Conservation (phyloP, 257 asterid genomes). For the Scutellaria minor region DNA sequence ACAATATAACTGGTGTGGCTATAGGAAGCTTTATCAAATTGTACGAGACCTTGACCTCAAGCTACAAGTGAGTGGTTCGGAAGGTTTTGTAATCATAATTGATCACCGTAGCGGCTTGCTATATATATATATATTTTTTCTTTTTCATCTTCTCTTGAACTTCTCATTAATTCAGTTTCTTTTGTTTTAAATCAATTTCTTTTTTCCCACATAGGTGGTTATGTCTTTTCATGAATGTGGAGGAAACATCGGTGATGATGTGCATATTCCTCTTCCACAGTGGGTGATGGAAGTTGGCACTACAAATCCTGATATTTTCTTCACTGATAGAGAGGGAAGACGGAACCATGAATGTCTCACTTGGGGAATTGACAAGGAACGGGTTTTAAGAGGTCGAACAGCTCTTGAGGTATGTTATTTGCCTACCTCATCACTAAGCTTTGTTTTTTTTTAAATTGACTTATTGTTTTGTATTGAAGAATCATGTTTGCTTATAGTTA, state of each 20-base stretch:
- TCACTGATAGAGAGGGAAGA: constrained; percentile 65
- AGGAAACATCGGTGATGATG: constrained; percentile 80
- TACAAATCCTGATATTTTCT: constrained; percentile 69
- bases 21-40: constrained; percentile 61
- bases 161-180: neutral
- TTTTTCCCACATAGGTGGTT: constrained; percentile 53
- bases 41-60: constrained; percentile 61
- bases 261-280: constrained; percentile 78
- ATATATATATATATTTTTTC: neutral
- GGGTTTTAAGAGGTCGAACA: constrained; percentile 70
- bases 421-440: neutral
- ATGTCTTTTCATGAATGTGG: constrained; percentile 93
- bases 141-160: neutral
- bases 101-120: constrained; percentile 12
- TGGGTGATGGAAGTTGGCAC: constrained; percentile 66
- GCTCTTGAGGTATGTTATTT: constrained; percentile 63
- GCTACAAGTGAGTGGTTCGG: constrained; percentile 53
- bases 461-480: too few relatives aligned
- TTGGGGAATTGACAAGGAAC: constrained; percentile 82
- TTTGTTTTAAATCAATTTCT: neutral
- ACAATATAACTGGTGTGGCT: constrained; percentile 74
- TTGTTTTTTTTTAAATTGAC: neutral
- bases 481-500: neutral
- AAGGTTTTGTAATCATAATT: neutral
- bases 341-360: constrained; percentile 74